Conservation (phyloP, 108 stramenopile species). For the Nitzschia sp. region DNA sequence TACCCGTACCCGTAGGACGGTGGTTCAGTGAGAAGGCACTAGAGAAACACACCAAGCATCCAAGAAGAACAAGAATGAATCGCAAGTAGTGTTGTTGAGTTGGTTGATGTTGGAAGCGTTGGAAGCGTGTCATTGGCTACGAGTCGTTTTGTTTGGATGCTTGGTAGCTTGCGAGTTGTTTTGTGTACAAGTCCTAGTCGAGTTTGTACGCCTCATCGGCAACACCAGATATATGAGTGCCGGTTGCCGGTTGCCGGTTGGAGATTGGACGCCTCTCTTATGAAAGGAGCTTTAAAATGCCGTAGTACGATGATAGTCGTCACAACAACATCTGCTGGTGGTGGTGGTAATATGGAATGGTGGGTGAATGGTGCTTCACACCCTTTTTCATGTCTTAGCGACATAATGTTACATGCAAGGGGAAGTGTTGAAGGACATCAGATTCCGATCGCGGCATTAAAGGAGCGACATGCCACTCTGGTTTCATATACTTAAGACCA, state of each 20-base stretch:
- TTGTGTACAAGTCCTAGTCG: not conserved
- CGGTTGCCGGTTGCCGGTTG: not conserved
- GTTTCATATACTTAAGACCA: not conserved
- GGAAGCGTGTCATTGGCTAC: not conserved
- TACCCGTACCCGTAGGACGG: no score
- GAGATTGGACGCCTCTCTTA: not conserved
- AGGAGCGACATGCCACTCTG: not conserved
- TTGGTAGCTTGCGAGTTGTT: no score
- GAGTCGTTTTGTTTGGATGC: not conserved
- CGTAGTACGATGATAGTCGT: not conserved
- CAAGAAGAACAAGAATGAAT: not conserved
- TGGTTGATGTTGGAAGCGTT: not conserved
- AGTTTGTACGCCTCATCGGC: not conserved
- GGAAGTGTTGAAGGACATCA: not conserved
- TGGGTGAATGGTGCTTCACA: not conserved
- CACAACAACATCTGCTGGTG: not conserved
- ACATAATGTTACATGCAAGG: not conserved
- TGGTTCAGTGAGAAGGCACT: not conserved
- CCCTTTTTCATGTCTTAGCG: not conserved
- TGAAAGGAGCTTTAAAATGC: constrained; percentile 1
- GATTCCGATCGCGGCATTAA: not conserved
- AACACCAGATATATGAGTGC: not conserved
- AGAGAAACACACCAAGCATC: not conserved
- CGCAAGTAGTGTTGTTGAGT: not conserved
- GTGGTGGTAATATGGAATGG: not conserved